Base-by-base conservation (phyloP, 805 yeast genomes). In the Candida odintsovae region DNA sequence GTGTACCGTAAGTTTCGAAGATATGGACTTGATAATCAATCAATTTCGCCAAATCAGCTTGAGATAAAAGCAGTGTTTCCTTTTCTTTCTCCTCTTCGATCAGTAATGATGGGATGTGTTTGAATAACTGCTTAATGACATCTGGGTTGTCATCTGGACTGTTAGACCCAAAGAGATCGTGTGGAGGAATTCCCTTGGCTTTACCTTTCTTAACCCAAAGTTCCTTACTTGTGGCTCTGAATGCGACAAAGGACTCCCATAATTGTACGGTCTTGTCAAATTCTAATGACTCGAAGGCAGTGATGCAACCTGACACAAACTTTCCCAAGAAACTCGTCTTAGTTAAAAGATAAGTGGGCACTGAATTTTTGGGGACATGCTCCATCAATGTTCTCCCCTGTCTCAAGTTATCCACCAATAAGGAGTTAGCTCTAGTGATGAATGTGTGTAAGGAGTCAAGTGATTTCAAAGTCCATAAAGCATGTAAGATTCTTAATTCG, bases 11-110 rank as follows among this genome's bases (percentile, higher is more conserved):
- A 1, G 70, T 61, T 52, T 82, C 85, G 20, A 81, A 57, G 6
- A 76, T 62, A 22, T 68, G 66, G 3, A 82, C 75, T 50, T 82
- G 86, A 39, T 73, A 70, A 38, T 76, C 75, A 19, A 82, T 61
- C 43, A 82, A 59, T 13, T 67, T 65, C 10, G 75, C 68, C 13
- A 82, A 53, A 55, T 79, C 85, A 35, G 70, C 68, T 44, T 76
- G 76, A 1, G 86, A 75, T 1, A 78, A 60, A 6, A 77, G 65
- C 1, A 66, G 47, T 9, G 68, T 47, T 4, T 64, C 54, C 4
- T 49, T 50, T 21, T 40, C 26, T 9, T 35, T 15, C 6, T 47
- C 23, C 35, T 43, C 41, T 33, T 38, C 25, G 28, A 48, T 43
- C 12, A 52, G 42, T 19, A 46, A 31, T 7, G 13, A n/a, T 12